Conservation (phyloP, 495 filamentous ascomycete genomes). For the Aspergillus taichungensis region DNA sequence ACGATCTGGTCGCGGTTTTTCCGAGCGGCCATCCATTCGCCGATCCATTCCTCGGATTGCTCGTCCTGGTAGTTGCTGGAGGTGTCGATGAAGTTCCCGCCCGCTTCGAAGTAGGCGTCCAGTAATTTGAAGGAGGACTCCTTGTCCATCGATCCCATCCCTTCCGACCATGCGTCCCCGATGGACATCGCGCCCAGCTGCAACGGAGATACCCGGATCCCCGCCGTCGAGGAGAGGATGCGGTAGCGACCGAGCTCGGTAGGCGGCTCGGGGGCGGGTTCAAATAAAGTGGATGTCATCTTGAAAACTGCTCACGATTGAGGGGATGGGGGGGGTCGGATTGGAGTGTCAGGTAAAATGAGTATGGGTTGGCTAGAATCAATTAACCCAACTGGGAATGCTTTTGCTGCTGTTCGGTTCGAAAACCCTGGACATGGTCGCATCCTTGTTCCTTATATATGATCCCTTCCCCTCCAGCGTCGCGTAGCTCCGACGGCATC, state of each 20-base stretch:
- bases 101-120: slow-evolving; percentile 39
- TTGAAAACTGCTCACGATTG: background rate
- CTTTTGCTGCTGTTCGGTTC: no score
- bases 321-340: background rate
- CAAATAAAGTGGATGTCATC: slow-evolving; percentile 35
- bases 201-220: slow-evolving; percentile 51
- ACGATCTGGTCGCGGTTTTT: slow-evolving; percentile 56
- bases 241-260: slow-evolving; percentile 52
- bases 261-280: slow-evolving; percentile 37
- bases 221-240: slow-evolving; percentile 49
- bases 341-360: no score
- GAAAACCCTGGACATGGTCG: no score
- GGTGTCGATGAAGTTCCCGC: slow-evolving; percentile 49
- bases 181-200: slow-evolving; percentile 57
- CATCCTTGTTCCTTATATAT: no score
- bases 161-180: slow-evolving; percentile 42
- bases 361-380: no score
- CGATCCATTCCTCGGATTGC: slow-evolving; percentile 42
- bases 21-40: slow-evolving; percentile 46
- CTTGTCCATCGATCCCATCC: slow-evolving; percentile 43
- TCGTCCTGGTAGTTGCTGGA: slow-evolving; percentile 47
- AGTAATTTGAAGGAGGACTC: slow-evolving; percentile 40
- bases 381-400: no score
- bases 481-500: no score
- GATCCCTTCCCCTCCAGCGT: no score